Conservation (phyloP, 352 stramenopile species). For the Phytophthora sansomeana region DNA sequence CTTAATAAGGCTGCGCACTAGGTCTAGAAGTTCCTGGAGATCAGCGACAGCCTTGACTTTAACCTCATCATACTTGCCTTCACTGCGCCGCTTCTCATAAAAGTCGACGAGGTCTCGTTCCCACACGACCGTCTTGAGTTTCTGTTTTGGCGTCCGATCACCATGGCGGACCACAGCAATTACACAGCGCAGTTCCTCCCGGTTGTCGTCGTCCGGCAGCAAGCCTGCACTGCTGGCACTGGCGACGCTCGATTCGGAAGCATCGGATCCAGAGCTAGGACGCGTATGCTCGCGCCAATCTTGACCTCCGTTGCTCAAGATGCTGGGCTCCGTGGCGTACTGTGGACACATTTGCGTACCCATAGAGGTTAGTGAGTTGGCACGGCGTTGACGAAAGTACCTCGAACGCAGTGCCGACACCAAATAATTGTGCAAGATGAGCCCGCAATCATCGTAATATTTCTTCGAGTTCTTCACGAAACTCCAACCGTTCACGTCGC, state of each 20-base stretch:
- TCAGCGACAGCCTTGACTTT: conserved; percentile 87
- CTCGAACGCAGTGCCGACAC: conserved; percentile 80
- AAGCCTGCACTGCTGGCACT: conserved; percentile 57
- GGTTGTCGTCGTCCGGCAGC: conserved; percentile 68
- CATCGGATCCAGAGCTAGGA: conserved; percentile 71
- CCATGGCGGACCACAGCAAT: conserved; percentile 99
- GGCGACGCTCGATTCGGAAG: conserved; percentile 73
- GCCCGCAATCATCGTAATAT: conserved; percentile 99
- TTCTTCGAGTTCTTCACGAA: conserved; percentile 99
- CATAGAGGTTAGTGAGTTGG: conserved; percentile 53
- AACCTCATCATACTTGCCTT: conserved; percentile 85
- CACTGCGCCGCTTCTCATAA: conserved; percentile 73
- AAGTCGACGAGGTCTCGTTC: conserved; percentile 88
- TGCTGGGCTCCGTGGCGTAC: conserved; percentile 72
- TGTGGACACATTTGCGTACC: conserved; percentile 79
- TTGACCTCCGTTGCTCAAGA: conserved; percentile 22
- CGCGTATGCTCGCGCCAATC: conserved; percentile 52
- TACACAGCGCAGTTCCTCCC: conserved; percentile 98
- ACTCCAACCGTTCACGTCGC: conserved; percentile 99
- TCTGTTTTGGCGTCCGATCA: conserved; percentile 99
- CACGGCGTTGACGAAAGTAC: conserved; percentile 79
- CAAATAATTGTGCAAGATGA: conserved; percentile 94
- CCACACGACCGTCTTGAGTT: conserved; percentile 95
- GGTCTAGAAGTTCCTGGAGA: conserved; percentile 83
- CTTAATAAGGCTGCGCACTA: conserved; percentile 85